phyloP scores from a whole-genome alignment of 331 rosid species.

The Saraca asoca region DNA sequence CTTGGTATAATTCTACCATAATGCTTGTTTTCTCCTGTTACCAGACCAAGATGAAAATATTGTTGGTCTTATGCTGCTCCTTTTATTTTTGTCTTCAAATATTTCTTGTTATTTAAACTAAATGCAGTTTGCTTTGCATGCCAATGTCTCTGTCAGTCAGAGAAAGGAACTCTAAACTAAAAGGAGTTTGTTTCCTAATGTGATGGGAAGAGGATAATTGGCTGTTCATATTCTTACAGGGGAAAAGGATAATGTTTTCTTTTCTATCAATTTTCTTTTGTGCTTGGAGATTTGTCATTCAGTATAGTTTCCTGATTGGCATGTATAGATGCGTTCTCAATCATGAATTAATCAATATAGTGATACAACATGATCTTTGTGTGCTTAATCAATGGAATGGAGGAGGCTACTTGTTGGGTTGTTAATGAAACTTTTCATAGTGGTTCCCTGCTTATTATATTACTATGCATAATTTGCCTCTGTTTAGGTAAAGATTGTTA shows the following conservation, averaged over 20 bases:
- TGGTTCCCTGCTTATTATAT: slow-evolving; percentile 12
- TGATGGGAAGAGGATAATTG: slow-evolving; percentile 8
- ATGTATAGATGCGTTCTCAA: slow-evolving; percentile 11
- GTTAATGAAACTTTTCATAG: slow-evolving; percentile 23
- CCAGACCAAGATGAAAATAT: neutral
- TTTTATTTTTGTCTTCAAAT: neutral
- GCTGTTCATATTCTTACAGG: slow-evolving; percentile 27
- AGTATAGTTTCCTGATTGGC: neutral
- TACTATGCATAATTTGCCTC: neutral
- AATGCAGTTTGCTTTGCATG: slow-evolving; percentile 23
- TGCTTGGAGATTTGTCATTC: slow-evolving; percentile 4
- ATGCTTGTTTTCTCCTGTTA: neutral
- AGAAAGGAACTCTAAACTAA: neutral
- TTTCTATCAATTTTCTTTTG: neutral
- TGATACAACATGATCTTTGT: slow-evolving; percentile 14
- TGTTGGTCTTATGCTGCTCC: neutral
- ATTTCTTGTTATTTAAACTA: neutral
- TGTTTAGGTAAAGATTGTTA: slow-evolving; percentile 14
- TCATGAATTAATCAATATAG: slow-evolving; percentile 16
- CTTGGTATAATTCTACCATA: too few relatives aligned
- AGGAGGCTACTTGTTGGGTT: slow-evolving; percentile 29
- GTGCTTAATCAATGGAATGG: slow-evolving; percentile 9
- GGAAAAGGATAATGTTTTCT: neutral
- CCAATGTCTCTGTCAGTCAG: slow-evolving; percentile 16
- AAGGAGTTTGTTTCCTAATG: neutral